Percentiles rank a stretch among this genome's conserved stretches.
Conservation (phyloP, 352 stramenopile species). For the Phytophthora pistaciae region DNA sequence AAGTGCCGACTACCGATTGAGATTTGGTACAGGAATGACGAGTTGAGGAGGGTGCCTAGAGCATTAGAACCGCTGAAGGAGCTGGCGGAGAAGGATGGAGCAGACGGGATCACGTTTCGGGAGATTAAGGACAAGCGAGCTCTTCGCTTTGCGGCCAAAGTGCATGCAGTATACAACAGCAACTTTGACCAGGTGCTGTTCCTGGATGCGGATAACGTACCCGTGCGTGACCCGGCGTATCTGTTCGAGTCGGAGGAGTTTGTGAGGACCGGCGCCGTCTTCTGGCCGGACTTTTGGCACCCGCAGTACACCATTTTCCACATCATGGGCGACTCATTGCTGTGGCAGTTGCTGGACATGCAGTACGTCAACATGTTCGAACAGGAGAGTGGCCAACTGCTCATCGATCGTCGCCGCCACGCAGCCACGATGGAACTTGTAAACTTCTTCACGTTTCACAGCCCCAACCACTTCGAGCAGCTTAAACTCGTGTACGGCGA, state of each 20-base stretch:
- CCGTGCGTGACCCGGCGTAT: conserved; percentile 52
- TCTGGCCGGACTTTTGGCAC: conserved; percentile 82
- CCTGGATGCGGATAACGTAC: conserved; percentile 66
- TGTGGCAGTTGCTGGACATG: conserved; percentile 62
- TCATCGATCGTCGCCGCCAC: conserved; percentile 53
- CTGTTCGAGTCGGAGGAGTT: conserved; percentile 56
- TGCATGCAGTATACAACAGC: conserved; percentile 56
- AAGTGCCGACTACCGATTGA: conserved; percentile 55
- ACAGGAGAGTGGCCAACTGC: conserved; percentile 68
- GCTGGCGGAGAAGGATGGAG: conserved; percentile 24
- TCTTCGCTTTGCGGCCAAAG: conserved; percentile 58
- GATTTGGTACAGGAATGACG: conserved; percentile 49
- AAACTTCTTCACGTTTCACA: conserved; percentile 53
- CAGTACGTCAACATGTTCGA: conserved; percentile 71
- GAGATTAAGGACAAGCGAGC: conserved; percentile 39
- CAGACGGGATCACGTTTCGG: conserved; percentile 31
- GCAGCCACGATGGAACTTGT: conserved; percentile 39
- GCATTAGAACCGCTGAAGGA: conserved; percentile 25
- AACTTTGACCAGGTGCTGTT: conserved; percentile 58
- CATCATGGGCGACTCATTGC: conserved; percentile 54
- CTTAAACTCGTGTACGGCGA: conserved; percentile 61
- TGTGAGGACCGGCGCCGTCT: conserved; percentile 52
- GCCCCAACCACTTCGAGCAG: conserved; percentile 40
- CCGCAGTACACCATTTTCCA: conserved; percentile 69
- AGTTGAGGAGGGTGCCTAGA: conserved; percentile 26